phyloP scores from a whole-genome alignment of 768 basidiomycete species.

The Mycena amicta region DNA sequence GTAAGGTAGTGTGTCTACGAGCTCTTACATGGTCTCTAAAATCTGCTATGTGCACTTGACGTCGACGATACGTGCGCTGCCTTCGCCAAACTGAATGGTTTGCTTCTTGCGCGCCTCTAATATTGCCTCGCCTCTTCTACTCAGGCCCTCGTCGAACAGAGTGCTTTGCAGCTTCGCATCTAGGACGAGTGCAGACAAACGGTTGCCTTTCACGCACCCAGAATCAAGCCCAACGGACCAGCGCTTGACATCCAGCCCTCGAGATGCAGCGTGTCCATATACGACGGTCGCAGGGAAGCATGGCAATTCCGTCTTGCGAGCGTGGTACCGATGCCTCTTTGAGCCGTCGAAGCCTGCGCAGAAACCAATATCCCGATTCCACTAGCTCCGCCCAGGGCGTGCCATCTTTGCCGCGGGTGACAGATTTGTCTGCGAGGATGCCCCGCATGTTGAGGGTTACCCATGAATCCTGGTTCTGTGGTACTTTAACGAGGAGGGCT shows the following conservation, averaged over 20 bases:
- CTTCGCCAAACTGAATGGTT: constrained; percentile 60
- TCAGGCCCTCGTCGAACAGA: too few species aligned
- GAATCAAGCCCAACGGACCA: constrained; percentile 88
- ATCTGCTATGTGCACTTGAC: constrained; percentile 49
- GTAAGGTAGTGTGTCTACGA: too few species aligned
- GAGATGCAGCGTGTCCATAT: constrained; percentile 83
- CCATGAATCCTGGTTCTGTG: constrained; percentile 82
- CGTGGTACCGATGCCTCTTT: constrained; percentile 12
- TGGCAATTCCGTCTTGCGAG: constrained; percentile 39
- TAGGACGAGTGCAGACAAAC: constrained; percentile 9
- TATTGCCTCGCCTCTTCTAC: constrained; percentile 16
- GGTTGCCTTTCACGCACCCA: constrained; percentile 62
- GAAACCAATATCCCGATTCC: constrained; percentile 64
- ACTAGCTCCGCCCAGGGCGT: constrained; percentile 76
- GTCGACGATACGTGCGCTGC: constrained; percentile 51
- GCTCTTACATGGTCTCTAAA: too few species aligned
- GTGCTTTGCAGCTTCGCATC: not conserved
- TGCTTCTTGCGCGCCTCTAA: constrained; percentile 24
- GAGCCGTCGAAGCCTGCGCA: constrained; percentile 54
- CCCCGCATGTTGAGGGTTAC: constrained; percentile 73
- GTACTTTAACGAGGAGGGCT: constrained; percentile 64
- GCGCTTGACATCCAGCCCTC: constrained; percentile 79
- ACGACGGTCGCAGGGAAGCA: constrained; percentile 79
- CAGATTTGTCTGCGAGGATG: constrained; percentile 43
- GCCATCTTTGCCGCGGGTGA: constrained; percentile 56